Evolutionary conservation across 495 filamentous ascomycete genomes (phyloP).

Genomic region (Hypoxylon subgilvum): DNA sequence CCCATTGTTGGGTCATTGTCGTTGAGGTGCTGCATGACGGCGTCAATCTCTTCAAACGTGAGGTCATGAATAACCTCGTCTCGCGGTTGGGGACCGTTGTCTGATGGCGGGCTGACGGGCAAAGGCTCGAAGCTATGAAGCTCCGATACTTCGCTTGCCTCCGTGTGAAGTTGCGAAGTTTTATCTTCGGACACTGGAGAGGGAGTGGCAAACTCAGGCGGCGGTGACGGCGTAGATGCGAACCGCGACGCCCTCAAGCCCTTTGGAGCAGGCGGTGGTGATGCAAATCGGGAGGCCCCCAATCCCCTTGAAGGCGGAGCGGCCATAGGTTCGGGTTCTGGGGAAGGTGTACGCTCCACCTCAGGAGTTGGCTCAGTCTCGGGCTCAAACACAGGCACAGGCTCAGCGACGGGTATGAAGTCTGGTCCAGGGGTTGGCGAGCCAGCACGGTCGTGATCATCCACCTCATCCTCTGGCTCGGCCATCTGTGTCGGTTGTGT

Average conservation of each 20-base stretch:
- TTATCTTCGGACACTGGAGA: slow-evolving; percentile 36
- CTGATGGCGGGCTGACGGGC: slow-evolving; percentile 39
- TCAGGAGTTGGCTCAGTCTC: slow-evolving; percentile 32
- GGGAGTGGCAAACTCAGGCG: slow-evolving; percentile 42
- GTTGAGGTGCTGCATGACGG: slow-evolving; percentile 82
- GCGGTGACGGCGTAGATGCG: slow-evolving; percentile 47
- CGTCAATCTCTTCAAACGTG: slow-evolving; percentile 82
- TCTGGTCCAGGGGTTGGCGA: slow-evolving; percentile 45
- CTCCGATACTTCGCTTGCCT: slow-evolving; percentile 33
- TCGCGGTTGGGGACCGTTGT: slow-evolving; percentile 23
- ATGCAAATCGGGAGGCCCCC: slow-evolving; percentile 40
- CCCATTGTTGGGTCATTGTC: slow-evolving; percentile 72
- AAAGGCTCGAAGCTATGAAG: slow-evolving; percentile 39
- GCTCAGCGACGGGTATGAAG: slow-evolving; percentile 21
- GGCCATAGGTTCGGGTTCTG: slow-evolving; percentile 20
- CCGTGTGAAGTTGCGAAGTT: slow-evolving; percentile 37
- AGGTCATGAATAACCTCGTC: slow-evolving; percentile 49
- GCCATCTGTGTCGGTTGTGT: slow-evolving; percentile 38
- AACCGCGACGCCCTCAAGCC: slow-evolving; percentile 51
- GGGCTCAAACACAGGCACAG: slow-evolving; percentile 28
- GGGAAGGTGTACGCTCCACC: slow-evolving; percentile 24
- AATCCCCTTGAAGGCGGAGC: slow-evolving; percentile 24
- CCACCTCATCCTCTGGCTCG: slow-evolving; percentile 51
- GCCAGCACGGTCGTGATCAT: slow-evolving; percentile 49
- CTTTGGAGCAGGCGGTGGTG: slow-evolving; percentile 37